Percentiles rank a stretch among this genome's conserved stretches.
Conservation (phyloP, 1,139 yeast species). For the Zygoascus hellenicus region DNA sequence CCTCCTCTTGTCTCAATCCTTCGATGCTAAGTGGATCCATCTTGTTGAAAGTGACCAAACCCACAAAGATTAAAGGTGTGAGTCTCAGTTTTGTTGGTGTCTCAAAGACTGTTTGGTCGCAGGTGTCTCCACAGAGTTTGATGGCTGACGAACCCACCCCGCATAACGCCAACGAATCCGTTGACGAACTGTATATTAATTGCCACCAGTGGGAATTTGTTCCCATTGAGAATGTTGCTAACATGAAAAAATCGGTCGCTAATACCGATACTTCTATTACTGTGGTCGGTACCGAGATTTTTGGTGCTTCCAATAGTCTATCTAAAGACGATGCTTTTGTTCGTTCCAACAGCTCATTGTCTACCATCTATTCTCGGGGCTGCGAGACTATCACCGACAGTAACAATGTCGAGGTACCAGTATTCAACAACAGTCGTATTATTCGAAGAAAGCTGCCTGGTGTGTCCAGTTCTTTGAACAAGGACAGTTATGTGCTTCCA, state of each 20-base stretch:
- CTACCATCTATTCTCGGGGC: constrained; percentile 3
- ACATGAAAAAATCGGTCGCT: neutral
- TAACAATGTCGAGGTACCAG: constrained; percentile 11
- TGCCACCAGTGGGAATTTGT: constrained; percentile 36
- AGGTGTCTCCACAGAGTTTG: constrained; percentile 13
- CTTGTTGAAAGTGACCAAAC: constrained; percentile 63
- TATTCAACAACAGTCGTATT: constrained; percentile 13
- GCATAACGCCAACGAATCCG: constrained; percentile 29
- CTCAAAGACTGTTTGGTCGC: constrained; percentile 79
- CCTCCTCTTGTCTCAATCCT: constrained; percentile 36
- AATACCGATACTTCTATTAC: constrained; percentile 23
- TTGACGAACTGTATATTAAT: constrained; percentile 30
- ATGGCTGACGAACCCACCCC: constrained; percentile 19
- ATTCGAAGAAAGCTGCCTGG: constrained; percentile 17
- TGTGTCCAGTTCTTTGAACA: constrained; percentile 1
- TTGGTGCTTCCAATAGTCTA: constrained; percentile 30
- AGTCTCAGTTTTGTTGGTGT: constrained; percentile 58
- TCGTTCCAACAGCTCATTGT: constrained; percentile 15
- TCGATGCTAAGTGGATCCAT: constrained; percentile 73
- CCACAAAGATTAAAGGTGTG: constrained; percentile 62
- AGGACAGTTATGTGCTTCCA: constrained; percentile 36
- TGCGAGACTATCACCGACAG: constrained; percentile 15
- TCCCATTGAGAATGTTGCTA: constrained; percentile 14
- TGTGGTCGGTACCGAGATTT: constrained; percentile 29
- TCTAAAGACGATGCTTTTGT: constrained; percentile 19